Base-by-base conservation (phyloP, 202 grass and related monocot species). In the Eragrostis tef region DNA sequence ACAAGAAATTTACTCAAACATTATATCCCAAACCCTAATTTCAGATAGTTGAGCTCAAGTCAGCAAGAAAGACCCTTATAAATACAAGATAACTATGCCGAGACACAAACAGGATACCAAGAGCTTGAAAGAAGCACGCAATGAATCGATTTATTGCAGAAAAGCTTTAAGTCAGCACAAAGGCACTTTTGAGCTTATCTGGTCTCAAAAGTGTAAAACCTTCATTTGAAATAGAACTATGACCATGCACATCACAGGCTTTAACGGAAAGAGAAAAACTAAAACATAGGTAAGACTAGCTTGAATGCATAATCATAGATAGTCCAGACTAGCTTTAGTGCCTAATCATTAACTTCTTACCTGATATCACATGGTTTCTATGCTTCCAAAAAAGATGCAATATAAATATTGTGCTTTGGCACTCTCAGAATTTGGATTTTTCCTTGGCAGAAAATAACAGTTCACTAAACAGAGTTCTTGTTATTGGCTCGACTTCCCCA, bases 91-190 rank as follows among this genome's bases (percentile, higher is more conserved):
- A 42, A 27, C 34, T 41, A 74, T 6, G 34, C 21, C 61, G 42
- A 68, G 63, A 61, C 25, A 11, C 61, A 81, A 75, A 17, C 3
- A 39, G 59, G 21, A 9, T 48, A 59, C n/a, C 27, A 74, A 42
- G 60, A 86, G 21, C 21, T 43, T 74, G 62, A 36, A 4, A 79
- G 25, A 79, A 16, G 22, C 27, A 61, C 58, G 9, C 69, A 67
- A 43, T 61, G 62, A 48, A 47, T 0, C 9, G 22, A 15, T 21
- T 12, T 59, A 65, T 74, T 43, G 26, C 48, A 34, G 20, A 58
- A 81, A 75, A 75, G 39, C 42, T 61, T 60, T 86, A n/a, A 9
- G 9, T 44, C 42, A 53, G 44, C 44, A 70, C 3, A 61, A 84
- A 77, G 41, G 13, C 1, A 67, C 24, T 86, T 67, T 51, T 4